These are phyloP conservation scores for Lepidium sativum DNA, from an alignment of 345 rosid genomes.

Conservation along the genomic window DNA sequence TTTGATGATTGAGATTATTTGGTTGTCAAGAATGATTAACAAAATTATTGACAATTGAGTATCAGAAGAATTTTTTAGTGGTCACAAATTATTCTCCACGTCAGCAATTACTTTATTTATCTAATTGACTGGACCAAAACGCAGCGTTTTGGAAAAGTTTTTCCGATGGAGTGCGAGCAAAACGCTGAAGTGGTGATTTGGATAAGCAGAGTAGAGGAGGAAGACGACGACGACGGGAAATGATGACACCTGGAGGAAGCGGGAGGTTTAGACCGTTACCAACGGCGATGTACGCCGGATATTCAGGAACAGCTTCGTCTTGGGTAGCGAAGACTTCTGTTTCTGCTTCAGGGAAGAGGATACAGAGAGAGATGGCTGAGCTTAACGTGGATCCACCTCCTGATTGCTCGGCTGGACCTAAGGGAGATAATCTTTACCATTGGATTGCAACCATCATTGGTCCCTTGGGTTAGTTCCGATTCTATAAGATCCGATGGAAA, in stretches of 20 bases:
- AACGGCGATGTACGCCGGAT: constrained; percentile 30
- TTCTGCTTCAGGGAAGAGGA: constrained; percentile 86
- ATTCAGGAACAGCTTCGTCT: constrained; percentile 38
- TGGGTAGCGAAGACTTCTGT: constrained; percentile 80
- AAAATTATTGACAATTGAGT: too few species aligned
- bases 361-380: constrained; percentile 81
- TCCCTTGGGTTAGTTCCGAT: constrained; percentile 44
- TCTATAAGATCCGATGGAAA: not conserved
- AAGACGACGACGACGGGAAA: constrained; percentile 9
- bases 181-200: constrained; percentile 13
- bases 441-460: constrained; percentile 89
- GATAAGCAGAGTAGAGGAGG: constrained; percentile 17
- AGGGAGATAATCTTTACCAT: constrained; percentile 82
- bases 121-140: not conserved
- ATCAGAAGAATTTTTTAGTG: too few species aligned
- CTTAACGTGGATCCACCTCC: constrained; percentile 67
- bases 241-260: constrained; percentile 32
- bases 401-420: constrained; percentile 89
- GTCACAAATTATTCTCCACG: not conserved
- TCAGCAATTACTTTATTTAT: constrained; percentile 5
- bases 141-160: not conserved
- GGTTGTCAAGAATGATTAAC: not conserved
- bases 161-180: not conserved
- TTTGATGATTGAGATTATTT: not conserved
- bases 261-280: constrained; percentile 28